These are phyloP conservation scores for Aciculosporium take DNA, from an alignment of 2,329 filamentous ascomycete species.

Conservation along the genomic window DNA sequence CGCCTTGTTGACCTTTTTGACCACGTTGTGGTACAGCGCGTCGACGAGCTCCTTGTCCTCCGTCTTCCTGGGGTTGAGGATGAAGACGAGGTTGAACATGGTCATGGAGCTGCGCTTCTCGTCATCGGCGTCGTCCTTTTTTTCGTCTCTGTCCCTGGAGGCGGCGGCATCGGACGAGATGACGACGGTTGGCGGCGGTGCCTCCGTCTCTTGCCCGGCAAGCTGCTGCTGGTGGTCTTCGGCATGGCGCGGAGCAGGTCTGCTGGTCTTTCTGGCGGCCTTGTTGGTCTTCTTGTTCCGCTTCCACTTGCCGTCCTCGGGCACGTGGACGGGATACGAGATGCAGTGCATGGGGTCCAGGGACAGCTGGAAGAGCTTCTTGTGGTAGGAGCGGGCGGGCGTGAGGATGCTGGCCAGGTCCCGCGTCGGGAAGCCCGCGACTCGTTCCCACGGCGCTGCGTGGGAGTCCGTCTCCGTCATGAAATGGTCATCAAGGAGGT, in stretches of 20 bases:
- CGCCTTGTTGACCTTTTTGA: slow-evolving; percentile 83
- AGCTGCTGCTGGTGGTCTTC: slow-evolving; percentile 19
- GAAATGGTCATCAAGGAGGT: slow-evolving; percentile 41
- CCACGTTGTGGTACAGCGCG: slow-evolving; percentile 69
- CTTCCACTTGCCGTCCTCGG: slow-evolving; percentile 67
- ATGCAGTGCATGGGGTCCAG: slow-evolving; percentile 69
- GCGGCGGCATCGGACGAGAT: slow-evolving; percentile 13
- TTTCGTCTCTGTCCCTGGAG: slow-evolving; percentile 17
- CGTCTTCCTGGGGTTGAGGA: slow-evolving; percentile 64
- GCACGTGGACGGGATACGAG: slow-evolving; percentile 71
- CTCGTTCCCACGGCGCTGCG: slow-evolving; percentile 54
- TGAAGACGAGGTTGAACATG: slow-evolving; percentile 97
- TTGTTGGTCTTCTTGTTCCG: slow-evolving; percentile 42
- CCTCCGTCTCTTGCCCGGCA: slow-evolving; percentile 17
- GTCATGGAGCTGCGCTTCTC: slow-evolving; percentile 62
- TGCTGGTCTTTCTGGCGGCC: slow-evolving; percentile 23
- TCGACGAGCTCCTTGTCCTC: slow-evolving; percentile 65
- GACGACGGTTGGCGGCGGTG: slow-evolving; percentile 7
- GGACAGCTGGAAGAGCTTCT: slow-evolving; percentile 67
- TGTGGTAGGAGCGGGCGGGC: slow-evolving; percentile 62
- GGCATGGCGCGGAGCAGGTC: slow-evolving; percentile 19
- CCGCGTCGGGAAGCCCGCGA: slow-evolving; percentile 60
- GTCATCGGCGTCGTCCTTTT: slow-evolving; percentile 38
- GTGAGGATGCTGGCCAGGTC: slow-evolving; percentile 70
- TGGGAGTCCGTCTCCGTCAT: slow-evolving; percentile 42